phyloP scores from a whole-genome alignment of 2,329 filamentous ascomycete species.

The Ceratocystis variospora region DNA sequence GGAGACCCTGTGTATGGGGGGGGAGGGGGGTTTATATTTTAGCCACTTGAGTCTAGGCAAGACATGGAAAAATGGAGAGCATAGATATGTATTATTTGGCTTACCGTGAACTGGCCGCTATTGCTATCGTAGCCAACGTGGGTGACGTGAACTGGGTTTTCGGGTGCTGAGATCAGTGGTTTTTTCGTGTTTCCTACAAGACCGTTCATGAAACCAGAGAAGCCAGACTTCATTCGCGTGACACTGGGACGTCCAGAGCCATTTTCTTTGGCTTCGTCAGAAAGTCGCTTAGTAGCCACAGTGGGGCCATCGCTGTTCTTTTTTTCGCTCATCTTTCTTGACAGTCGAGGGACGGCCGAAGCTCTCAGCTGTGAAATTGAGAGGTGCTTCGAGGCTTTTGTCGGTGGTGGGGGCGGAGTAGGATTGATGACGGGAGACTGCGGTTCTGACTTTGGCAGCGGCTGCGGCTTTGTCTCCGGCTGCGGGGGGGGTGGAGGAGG shows the following conservation, averaged over 20 bases:
- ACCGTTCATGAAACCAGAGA: conserved; percentile 77
- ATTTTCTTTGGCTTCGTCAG: conserved; percentile 46
- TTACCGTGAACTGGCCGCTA: conserved; percentile 89
- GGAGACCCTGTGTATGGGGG: conserved; percentile 60
- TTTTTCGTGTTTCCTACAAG: conserved; percentile 73
- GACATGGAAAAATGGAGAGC: conserved; percentile 7
- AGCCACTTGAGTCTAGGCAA: background rate
- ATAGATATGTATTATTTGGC: conserved; percentile 24
- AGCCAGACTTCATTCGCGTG: conserved; percentile 72
- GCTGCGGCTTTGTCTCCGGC: background rate
- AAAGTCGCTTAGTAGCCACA: conserved; percentile 55
- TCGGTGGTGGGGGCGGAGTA: background rate
- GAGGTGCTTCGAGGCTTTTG: conserved; percentile 7
- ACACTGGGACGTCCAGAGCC: conserved; percentile 33
- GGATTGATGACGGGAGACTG: background rate
- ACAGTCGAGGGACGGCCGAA: conserved; percentile 30
- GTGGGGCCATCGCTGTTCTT: conserved; percentile 35
- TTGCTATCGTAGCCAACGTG: conserved; percentile 95
- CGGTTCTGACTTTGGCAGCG: background rate
- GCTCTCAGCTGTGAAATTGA: conserved; percentile 23
- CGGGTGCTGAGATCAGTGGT: conserved; percentile 89
- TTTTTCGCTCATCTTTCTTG: conserved; percentile 39
- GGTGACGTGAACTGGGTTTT: conserved; percentile 94
- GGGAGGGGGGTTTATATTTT: background rate
- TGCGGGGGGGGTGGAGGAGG: background rate